Evolutionary conservation across 805 yeast species (phyloP), one percentile per base, ranked within the genome.

Genomic region (Zygoascus biomembranicola): DNA sequence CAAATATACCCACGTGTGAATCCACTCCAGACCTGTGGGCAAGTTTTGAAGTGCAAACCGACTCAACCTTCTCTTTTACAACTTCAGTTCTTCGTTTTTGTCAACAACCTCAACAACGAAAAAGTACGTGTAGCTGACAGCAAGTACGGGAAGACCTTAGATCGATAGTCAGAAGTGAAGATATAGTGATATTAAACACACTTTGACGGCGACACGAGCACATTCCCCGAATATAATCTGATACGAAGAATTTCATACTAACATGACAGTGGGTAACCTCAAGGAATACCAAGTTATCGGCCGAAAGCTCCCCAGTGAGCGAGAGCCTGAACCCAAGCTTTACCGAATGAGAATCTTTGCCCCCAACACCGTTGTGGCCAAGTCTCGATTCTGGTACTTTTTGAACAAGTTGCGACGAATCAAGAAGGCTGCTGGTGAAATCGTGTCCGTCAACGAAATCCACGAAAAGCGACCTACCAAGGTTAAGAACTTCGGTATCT

Each of bases 381-480:
- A 94, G 85, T 94, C 99, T 72, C 92, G 99, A 82, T 94, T 89
- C 96, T 94, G 99, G 99, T 94, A 94, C 84, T 94, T 94, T 84
- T 86, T 94, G 81, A 96, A 92, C 80, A 90, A 90, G 79, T 85
- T 94, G 77, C 96, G 92, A 88, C 92, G 95, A 84, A 97, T 94
- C 75, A 94, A 94, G 94, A 90, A 88, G 84, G 94, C 99, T 70
- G 89, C 96, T 73, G 99, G 99, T 87, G 99, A 94, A 82, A 81
- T 94, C 73, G 96, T 94, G 70, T 80, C 97, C 62, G 82, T 94
- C 71, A 89, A 89, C 84, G 77, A 78, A 73, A 87, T 94, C 75
- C 73, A 85, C 73, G 99, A 94, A 82, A 79, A 90, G 74, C 87
- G 82, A 82, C 98, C 99, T 79, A 88, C 96, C 79, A 90, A 88